Evolutionary conservation across 805 yeast species (phyloP).

Genomic region (Zygosaccharomyces siamensis): DNA sequence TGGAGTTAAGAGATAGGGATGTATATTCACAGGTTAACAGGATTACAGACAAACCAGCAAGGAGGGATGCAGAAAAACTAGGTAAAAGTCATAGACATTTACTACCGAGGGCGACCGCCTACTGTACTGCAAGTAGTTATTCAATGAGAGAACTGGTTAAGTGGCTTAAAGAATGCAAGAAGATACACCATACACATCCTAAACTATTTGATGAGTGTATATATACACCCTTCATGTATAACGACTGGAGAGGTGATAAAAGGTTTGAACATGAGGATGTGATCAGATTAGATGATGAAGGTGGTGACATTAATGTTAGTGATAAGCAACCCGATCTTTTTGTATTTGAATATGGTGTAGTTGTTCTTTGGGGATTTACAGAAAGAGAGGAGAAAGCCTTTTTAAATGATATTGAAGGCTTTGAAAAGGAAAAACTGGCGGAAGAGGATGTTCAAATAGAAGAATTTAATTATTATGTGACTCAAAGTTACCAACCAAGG

Average conservation of each 20-base stretch:
- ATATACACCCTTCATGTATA: slow-evolving; percentile 81
- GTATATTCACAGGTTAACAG: slow-evolving; percentile 80
- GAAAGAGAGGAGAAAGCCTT: slow-evolving; percentile 78
- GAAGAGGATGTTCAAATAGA: slow-evolving; percentile 87
- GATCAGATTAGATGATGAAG: slow-evolving; percentile 83
- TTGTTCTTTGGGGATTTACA: slow-evolving; percentile 93
- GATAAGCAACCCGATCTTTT: slow-evolving; percentile 74
- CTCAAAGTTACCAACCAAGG: slow-evolving; percentile 91
- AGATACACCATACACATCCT: slow-evolving; percentile 73
- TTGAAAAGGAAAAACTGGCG: slow-evolving; percentile 87
- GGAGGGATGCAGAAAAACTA: slow-evolving; percentile 88
- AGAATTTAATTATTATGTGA: slow-evolving; percentile 91
- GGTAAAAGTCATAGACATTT: slow-evolving; percentile 72
- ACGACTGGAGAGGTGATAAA: slow-evolving; percentile 65
- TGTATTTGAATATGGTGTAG: slow-evolving; percentile 94
- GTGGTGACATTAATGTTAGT: slow-evolving; percentile 89
- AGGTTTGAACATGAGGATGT: slow-evolving; percentile 42
- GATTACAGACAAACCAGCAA: slow-evolving; percentile 81
- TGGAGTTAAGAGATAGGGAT: slow-evolving; percentile 36
- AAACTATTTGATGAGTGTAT: slow-evolving; percentile 90
- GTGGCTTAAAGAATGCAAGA: slow-evolving; percentile 77
- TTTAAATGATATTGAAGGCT: slow-evolving; percentile 77
- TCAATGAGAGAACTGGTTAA: slow-evolving; percentile 79
- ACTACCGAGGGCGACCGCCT: slow-evolving; percentile 91
- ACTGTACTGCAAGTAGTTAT: slow-evolving; percentile 91